phyloP scores from a whole-genome alignment of 1,284 basidiomycete species.

The Ustilago loliicola region DNA sequence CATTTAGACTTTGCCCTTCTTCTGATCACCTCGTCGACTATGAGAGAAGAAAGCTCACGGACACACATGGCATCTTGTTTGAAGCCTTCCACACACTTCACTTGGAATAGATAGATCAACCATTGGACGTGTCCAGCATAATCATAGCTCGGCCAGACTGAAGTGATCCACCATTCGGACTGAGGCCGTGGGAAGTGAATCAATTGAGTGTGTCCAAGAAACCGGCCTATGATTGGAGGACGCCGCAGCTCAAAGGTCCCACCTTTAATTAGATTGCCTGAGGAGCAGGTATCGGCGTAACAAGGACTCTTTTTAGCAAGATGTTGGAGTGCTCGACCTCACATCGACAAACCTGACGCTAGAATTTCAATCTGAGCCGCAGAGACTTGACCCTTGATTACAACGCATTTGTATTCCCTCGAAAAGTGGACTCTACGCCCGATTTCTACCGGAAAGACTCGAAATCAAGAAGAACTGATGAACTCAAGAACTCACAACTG shows the following conservation, averaged over 20 bases:
- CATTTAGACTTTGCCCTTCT: neutral
- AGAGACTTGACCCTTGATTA: neutral
- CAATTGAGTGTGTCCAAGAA: slow-evolving; percentile 1
- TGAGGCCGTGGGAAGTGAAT: too few species aligned
- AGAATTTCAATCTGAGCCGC: neutral
- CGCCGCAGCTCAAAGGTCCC: slow-evolving; percentile 26
- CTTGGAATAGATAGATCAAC: too few species aligned
- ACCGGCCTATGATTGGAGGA: slow-evolving; percentile 15
- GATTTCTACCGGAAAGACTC: slow-evolving; percentile 19
- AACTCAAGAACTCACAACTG: too few species aligned
- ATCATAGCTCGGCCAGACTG: too few species aligned
- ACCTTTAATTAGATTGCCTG: neutral
- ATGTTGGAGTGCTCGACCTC: neutral
- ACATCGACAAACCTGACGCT: neutral
- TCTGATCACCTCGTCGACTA: neutral
- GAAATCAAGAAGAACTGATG: slow-evolving; percentile 32
- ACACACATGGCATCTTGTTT: slow-evolving; percentile 2
- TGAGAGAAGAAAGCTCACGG: slow-evolving; percentile 12
- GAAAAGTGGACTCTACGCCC: neutral
- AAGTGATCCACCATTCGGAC: too few species aligned
- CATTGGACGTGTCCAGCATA: too few species aligned
- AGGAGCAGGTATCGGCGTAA: slow-evolving; percentile 10
- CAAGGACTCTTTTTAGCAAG: neutral
- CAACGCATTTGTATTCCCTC: slow-evolving; percentile 18
- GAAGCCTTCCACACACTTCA: neutral